phyloP scores from a whole-genome alignment of 2,329 filamentous ascomycete species.

The Verticillium zaregamsianum region DNA sequence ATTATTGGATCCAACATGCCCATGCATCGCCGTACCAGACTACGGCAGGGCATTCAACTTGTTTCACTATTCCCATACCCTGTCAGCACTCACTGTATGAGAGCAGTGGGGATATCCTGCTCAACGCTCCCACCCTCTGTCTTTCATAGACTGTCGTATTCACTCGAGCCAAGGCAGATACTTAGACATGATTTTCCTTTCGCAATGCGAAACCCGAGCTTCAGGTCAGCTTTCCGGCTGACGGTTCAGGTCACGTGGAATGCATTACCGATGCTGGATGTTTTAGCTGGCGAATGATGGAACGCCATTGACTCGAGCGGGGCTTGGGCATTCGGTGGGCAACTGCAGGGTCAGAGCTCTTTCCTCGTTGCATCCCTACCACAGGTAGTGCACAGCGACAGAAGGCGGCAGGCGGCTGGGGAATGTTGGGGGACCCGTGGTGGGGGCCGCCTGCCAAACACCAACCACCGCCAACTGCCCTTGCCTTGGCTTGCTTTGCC shows the following conservation, averaged over 20 bases:
- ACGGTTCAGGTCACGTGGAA: not conserved
- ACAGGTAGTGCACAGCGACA: no score
- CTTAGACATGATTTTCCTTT: no score
- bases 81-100: no score
- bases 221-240: not conserved
- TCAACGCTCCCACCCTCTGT: no score
- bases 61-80: no score
- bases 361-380: not conserved
- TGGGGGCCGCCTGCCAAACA: not conserved
- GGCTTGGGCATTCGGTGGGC: not conserved
- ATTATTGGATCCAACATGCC: no score
- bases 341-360: not conserved
- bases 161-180: no score
- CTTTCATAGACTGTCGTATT: no score
- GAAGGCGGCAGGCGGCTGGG: not conserved
- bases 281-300: not conserved
- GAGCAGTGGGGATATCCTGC: no score
- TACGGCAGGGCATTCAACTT: no score
- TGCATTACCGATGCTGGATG: not conserved
- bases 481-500: not conserved
- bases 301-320: not conserved
- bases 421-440: not conserved
- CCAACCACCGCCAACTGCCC: not conserved
- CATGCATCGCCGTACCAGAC: no score
- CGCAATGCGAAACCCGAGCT: no score